Conservation (phyloP, 306 rosid species). For the Quercus rubra region DNA sequence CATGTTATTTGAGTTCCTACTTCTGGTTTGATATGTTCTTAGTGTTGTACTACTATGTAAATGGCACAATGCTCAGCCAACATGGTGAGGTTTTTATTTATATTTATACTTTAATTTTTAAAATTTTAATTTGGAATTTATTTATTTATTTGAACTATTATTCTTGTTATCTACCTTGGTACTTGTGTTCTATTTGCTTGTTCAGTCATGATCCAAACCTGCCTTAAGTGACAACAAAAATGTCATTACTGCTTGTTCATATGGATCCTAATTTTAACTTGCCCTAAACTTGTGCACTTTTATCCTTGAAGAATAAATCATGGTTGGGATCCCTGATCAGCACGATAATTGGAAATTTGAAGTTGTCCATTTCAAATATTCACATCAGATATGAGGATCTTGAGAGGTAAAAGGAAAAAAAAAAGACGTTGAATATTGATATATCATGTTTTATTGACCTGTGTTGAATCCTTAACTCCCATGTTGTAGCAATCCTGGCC, state of each 20-base stretch:
- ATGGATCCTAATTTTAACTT: conserved; percentile 9
- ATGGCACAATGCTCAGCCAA: background rate
- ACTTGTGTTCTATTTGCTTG: background rate
- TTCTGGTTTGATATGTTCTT: background rate
- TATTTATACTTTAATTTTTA: no score
- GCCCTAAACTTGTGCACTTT: conserved; percentile 7
- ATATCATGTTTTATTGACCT: background rate
- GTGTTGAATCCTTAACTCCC: conserved; percentile 25
- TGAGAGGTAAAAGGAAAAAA: conserved; percentile 55
- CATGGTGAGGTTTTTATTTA: background rate
- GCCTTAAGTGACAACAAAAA: background rate
- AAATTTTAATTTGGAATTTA: no score
- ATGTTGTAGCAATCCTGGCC: conserved; percentile 86
- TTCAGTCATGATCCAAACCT: background rate
- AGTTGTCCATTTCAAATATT: conserved; percentile 87
- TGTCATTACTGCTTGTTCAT: background rate
- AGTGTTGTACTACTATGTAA: background rate
- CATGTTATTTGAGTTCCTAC: background rate
- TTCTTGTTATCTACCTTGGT: background rate
- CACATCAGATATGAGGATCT: conserved; percentile 94
- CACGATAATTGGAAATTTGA: conserved; percentile 92
- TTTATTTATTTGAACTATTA: background rate
- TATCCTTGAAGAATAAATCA: conserved; percentile 61
- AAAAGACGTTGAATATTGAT: background rate
- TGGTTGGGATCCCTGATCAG: conserved; percentile 96